Base-by-base conservation (phyloP, 2,329 filamentous ascomycete species). In the Alternaria angustiovoidea region DNA sequence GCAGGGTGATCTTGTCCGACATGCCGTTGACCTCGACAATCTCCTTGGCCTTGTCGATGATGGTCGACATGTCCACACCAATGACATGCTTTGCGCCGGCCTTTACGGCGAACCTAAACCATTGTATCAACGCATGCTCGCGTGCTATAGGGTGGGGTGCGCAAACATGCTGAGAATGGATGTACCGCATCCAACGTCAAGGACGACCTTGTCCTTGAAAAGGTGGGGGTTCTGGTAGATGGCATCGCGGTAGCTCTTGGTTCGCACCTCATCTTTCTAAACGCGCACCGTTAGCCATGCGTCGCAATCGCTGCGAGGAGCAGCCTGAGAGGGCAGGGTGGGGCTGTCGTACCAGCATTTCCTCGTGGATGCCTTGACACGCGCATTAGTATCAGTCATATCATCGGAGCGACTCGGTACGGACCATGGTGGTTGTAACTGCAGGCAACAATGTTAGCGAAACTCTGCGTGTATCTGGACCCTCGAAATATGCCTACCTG, bases 1-100 rank as follows among this genome's bases (percentile, higher is more conserved):
- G 88, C 61, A 99, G 88, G 54, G 95, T 98, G 80, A 99, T 97
- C 87, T 97, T 96, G 83, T 94, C 91, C 54, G 90, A 87, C 86
- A 99, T 89, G 72, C 94, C 94, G 80, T 99, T 99, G 70, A 86
- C 87, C 78, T 89, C 89, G 76, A 98, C 95, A 68, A 99, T 99
- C 85, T 98, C 92, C 75, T 89, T 89, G 44, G 95, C 95, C 86
- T 99, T 99, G 83, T 96, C 93, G 82, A 99, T 97, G 81, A 99
- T 99, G 71, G 94, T 97, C 34, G 95, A 99, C 94, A 98, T 99
- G 81, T 99, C 95, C 58, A 99, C 95, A 73, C 95, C 95, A 70
- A 98, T 96, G 70, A 99, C 95, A 81, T 99, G 95, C 84, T 97
- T 98, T 61, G 95, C 95, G 77, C 95, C 95, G 63, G 95, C 94